Conservation (phyloP, 2,329 filamentous ascomycete genomes). For the Pyrenophora seminiperda region DNA sequence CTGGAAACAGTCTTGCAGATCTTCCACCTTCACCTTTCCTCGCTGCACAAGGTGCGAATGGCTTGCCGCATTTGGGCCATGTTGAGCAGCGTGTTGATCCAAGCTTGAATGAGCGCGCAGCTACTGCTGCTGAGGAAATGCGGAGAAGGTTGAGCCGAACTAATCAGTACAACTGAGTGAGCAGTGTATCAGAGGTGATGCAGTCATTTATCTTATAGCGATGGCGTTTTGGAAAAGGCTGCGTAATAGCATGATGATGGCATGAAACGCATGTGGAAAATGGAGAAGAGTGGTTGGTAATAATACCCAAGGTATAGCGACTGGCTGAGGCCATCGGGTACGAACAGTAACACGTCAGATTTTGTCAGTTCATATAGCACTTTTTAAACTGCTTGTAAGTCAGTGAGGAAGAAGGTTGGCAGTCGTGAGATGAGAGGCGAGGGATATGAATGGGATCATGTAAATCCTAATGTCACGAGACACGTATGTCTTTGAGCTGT, state of each 20-base stretch:
- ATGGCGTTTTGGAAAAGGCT: neutral
- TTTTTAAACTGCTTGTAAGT: too few relatives aligned
- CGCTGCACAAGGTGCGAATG: conserved; percentile 22
- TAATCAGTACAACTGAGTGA: conserved; percentile 1
- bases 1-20: conserved; percentile 28
- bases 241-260: neutral
- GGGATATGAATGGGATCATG: too few relatives aligned
- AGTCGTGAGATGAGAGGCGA: too few relatives aligned
- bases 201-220: neutral
- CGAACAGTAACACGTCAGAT: too few relatives aligned
- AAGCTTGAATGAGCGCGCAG: conserved; percentile 16
- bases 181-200: neutral
- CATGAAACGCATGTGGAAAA: too few relatives aligned
- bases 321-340: too few relatives aligned
- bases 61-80: conserved; percentile 15
- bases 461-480: too few relatives aligned
- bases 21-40: conserved; percentile 46
- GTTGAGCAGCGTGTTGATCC: conserved; percentile 16
- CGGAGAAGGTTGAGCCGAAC: conserved; percentile 27
- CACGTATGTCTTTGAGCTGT: too few relatives aligned
- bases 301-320: neutral
- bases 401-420: too few relatives aligned
- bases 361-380: too few relatives aligned
- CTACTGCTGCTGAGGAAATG: conserved; percentile 32
- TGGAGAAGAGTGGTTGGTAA: too few relatives aligned